Evolutionary conservation across 371 early-diverging fungal species (phyloP).

Genomic region (Syncephalastrum contaminatum): DNA sequence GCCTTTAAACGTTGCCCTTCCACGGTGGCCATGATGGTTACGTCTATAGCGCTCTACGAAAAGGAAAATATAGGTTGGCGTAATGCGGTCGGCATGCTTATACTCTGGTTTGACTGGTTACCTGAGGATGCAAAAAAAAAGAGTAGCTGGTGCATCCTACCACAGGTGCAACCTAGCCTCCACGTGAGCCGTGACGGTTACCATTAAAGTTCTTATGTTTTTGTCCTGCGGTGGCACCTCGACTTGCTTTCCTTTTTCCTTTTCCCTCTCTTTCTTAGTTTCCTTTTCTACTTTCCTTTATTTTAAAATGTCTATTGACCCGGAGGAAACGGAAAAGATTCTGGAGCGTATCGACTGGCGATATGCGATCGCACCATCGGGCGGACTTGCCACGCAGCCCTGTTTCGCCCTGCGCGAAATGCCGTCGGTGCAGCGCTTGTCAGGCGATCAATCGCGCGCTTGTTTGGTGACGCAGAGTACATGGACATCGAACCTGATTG

Average conservation of each 20-base stretch:
- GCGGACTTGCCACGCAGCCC: slow-evolving; percentile 23
- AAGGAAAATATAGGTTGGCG: too few species aligned
- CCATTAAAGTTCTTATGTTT: too few species aligned
- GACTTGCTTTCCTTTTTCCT: neutral
- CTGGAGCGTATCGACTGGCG: slow-evolving; percentile 32
- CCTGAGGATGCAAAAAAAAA: too few species aligned
- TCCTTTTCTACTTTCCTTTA: neutral
- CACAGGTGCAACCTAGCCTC: too few species aligned
- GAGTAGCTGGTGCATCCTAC: too few species aligned
- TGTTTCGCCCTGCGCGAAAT: slow-evolving; percentile 33
- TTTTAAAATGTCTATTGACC: slow-evolving; percentile 9
- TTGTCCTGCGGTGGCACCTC: too few species aligned
- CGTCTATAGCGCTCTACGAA: too few species aligned
- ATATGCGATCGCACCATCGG: slow-evolving; percentile 34
- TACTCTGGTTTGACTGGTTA: too few species aligned
- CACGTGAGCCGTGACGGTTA: too few species aligned
- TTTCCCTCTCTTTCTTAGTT: neutral
- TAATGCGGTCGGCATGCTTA: too few species aligned
- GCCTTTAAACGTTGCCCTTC: too few species aligned
- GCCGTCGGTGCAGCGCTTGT: slow-evolving; percentile 17
- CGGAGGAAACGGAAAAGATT: slow-evolving; percentile 19
- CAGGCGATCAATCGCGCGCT: slow-evolving; percentile 13
- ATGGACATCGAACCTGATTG: slow-evolving; percentile 34
- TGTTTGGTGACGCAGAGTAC: slow-evolving; percentile 34
- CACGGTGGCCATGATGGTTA: too few species aligned